Conservation (phyloP, 768 basidiomycete genomes). For the Termitomyces sp. region DNA sequence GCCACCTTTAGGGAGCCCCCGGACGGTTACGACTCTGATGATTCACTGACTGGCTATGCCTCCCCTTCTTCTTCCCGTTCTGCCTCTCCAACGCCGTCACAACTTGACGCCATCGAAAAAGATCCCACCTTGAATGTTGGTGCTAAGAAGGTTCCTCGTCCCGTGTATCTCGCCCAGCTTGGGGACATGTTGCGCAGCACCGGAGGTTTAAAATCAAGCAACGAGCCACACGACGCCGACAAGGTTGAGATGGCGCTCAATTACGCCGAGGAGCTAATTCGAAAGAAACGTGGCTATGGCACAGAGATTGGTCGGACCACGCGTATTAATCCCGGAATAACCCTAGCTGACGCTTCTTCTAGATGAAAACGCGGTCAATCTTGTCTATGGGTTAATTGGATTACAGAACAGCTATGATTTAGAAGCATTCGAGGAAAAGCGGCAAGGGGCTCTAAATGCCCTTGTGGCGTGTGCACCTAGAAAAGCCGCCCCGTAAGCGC, state of each 20-base stretch:
- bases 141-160: slow-evolving; percentile 67
- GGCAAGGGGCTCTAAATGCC: slow-evolving; percentile 77
- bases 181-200: slow-evolving; percentile 70
- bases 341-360: slow-evolving; percentile 1
- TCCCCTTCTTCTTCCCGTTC: slow-evolving; percentile 68
- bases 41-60: slow-evolving; percentile 81
- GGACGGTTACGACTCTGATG: slow-evolving; percentile 70
- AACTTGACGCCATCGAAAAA: slow-evolving; percentile 79
- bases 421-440: slow-evolving; percentile 69
- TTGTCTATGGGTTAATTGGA: slow-evolving; percentile 69
- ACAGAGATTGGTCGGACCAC: slow-evolving; percentile 75
- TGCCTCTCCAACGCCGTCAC: slow-evolving; percentile 76
- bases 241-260: slow-evolving; percentile 78
- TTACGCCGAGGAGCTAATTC: slow-evolving; percentile 78
- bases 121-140: slow-evolving; percentile 81
- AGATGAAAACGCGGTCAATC: slow-evolving; percentile 91
- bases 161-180: slow-evolving; percentile 89
- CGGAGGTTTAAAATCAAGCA: slow-evolving; percentile 46
- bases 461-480: slow-evolving; percentile 78
- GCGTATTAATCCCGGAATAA: background rate
- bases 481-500: slow-evolving; percentile 77
- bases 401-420: slow-evolving; percentile 87
- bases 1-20: slow-evolving; percentile 22
- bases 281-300: slow-evolving; percentile 83
- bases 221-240: slow-evolving; percentile 68